Evolutionary conservation across 1,139 yeast species (phyloP), one percentile per base, ranked within the genome.

Genomic region (Suhomyces taliae): DNA sequence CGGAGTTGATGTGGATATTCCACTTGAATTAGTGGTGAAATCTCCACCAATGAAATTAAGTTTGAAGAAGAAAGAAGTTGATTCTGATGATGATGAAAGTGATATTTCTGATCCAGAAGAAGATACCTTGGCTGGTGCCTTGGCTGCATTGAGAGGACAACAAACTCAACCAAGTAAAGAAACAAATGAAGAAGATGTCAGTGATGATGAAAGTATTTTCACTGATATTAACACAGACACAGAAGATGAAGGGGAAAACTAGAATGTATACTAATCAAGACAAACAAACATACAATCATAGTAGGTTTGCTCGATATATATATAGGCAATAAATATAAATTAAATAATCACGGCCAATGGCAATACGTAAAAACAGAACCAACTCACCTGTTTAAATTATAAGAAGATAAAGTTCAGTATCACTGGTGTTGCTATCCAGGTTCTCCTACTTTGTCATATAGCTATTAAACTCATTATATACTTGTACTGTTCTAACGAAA

Each of bases 1-100:
- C 61, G 90, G 91, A 4, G 69, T 79, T 27, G 95, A 87, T 62
- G 65, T 86, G 19, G 93, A 86, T 59, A 74, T 85, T 52, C 87
- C 90, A 10, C 61, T 87, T 47, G 72, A 70, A 33, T 76, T 87
- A 82, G 72, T 76, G 15, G 90, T 86, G 29, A 70, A 77, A 52
- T 73, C 76, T 14, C 78, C 81, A 34, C 81, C 85, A 35, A 48
- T 47, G 47, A 47, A 42, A 32, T 47, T 49, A 36, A 39, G 48
- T 41, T 44, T 46, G 56, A 55, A 48, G 53, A 52, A 44, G 53
- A 71, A 67, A 40, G 69, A 64, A 19, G 53, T 58, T 6, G 67
- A 59, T 11, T 65, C 63, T 8, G 68, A 61, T 26, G 75, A 76
- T 47, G 61, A 66, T 29, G 84, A 82, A 49, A 66, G 72, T 52